A percentile compares a stretch with the other conserved stretches of the same genome.
These are phyloP conservation scores for Eucalyptus cloeziana DNA, from an alignment of 345 rosid species.

Conservation along the genomic window DNA sequence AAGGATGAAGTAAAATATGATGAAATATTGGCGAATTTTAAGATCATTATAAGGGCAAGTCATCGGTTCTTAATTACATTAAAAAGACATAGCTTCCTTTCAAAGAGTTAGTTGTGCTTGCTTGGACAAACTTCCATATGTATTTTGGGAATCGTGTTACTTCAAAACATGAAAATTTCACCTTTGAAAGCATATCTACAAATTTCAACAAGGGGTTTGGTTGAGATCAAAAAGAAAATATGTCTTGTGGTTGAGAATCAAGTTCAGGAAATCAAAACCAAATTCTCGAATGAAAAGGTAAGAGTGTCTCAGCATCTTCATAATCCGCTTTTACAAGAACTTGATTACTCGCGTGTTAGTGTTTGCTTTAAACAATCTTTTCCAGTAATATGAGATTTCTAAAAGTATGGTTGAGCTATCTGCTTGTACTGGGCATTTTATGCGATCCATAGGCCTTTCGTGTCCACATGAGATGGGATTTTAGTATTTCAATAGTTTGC, in stretches of 20 bases:
- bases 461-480: background rate
- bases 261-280: background rate
- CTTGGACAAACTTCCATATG: background rate
- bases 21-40: background rate
- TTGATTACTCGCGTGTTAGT: accelerated
- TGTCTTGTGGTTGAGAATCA: background rate
- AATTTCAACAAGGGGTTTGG: background rate
- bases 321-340: background rate
- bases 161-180: background rate
- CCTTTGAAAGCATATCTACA: background rate
- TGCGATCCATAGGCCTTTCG: background rate
- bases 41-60: background rate
- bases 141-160: background rate
- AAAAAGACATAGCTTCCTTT: background rate
- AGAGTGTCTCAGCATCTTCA: background rate
- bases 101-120: background rate
- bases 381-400: background rate
- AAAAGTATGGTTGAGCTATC: background rate
- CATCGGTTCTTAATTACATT: background rate
- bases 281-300: background rate
- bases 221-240: background rate
- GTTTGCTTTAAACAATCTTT: background rate
- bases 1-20: background rate
- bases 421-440: background rate
- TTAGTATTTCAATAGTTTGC: background rate